A percentile compares a stretch with the other conserved stretches of the same genome.
Conservation (phyloP, 73 alveolate genomes). For the Paramecium biaurelia region DNA sequence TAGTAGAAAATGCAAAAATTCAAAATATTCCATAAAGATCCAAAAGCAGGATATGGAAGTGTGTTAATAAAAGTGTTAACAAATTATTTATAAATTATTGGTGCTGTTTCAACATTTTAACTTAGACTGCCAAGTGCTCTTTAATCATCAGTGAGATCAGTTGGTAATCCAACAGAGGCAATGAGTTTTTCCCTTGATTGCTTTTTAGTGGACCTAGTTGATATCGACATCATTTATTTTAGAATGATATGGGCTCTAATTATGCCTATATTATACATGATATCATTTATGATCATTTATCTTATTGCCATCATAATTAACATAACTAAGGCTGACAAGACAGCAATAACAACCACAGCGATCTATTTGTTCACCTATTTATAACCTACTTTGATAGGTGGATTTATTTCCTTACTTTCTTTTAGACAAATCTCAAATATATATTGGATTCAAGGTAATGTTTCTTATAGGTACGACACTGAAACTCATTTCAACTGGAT, state of each 20-base stretch:
- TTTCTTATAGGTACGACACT: background rate
- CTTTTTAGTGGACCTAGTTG: background rate
- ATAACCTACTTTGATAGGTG: constrained; percentile 19
- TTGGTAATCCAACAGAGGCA: constrained; percentile 43
- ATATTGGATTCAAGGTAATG: constrained; percentile 19
- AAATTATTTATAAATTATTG: background rate
- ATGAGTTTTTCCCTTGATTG: constrained; percentile 50
- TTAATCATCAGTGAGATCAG: background rate
- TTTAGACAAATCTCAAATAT: background rate
- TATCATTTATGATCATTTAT: background rate
- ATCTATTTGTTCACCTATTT: background rate
- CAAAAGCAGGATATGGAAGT: background rate
- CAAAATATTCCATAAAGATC: background rate
- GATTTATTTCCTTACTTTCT: background rate
- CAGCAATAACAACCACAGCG: background rate
- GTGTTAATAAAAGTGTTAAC: background rate
- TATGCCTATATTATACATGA: constrained; percentile 42
- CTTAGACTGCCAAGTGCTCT: background rate
- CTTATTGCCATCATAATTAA: background rate
- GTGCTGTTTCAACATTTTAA: background rate
- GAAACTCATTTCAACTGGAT: background rate
- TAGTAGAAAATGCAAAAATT: background rate
- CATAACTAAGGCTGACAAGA: background rate
- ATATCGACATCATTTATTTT: constrained; percentile 13
- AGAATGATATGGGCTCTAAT: constrained; percentile 53